Conservation (phyloP, 768 basidiomycete genomes). For the Hysterangium stoloniferum region DNA sequence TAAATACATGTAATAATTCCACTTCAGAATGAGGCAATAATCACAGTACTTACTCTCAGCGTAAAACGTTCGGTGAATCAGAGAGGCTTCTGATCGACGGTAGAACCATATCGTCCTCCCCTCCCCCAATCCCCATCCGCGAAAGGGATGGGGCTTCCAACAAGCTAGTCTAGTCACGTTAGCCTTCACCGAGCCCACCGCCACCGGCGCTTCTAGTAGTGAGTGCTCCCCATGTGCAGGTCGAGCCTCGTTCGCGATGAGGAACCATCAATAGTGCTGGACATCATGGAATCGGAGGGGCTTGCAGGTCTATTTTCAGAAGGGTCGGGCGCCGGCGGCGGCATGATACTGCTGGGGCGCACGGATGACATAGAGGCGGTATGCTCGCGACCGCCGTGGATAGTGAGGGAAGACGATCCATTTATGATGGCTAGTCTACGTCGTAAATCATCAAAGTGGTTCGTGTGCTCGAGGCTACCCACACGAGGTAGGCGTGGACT, state of each 20-base stretch:
- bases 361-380: constrained; percentile 36
- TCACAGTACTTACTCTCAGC: no score
- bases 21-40: no score
- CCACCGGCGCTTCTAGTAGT: constrained; percentile 85
- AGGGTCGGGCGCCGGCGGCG: constrained; percentile 19
- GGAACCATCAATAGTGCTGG: constrained; percentile 54
- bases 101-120: constrained; percentile 27
- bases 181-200: constrained; percentile 76
- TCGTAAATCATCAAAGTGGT: constrained; percentile 72
- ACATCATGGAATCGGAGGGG: constrained; percentile 77
- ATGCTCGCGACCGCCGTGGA: constrained; percentile 38
- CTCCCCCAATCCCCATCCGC: constrained; percentile 52
- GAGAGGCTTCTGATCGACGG: constrained; percentile 63
- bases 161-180: constrained; percentile 76
- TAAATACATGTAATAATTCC: no score
- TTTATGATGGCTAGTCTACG: constrained; percentile 70
- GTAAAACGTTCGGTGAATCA: no score
- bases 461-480: constrained; percentile 44
- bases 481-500: constrained; percentile 43
- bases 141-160: constrained; percentile 70
- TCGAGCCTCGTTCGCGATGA: constrained; percentile 50
- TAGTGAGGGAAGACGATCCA: constrained; percentile 58
- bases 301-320: constrained; percentile 48
- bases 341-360: constrained; percentile 20
- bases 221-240: constrained; percentile 62